These are phyloP conservation scores for Mucor saturninus DNA, from an alignment of 371 early-diverging fungal species.

Conservation along the genomic window DNA sequence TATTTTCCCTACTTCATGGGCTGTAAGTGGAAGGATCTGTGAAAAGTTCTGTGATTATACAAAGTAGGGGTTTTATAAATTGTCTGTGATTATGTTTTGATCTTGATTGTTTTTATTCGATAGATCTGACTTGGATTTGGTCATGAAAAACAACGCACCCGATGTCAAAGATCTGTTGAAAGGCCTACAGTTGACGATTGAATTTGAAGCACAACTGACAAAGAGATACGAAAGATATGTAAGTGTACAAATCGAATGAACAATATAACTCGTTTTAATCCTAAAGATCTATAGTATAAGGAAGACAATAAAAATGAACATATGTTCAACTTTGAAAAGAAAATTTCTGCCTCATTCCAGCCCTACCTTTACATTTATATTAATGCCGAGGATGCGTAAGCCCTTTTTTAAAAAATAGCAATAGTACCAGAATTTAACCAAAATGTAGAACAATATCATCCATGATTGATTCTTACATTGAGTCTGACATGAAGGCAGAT, in stretches of 20 bases:
- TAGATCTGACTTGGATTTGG: conserved; percentile 56
- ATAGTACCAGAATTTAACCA: neutral
- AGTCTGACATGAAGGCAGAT: conserved; percentile 50
- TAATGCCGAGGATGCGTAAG: conserved; percentile 80
- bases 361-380: conserved; percentile 85
- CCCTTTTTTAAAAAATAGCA: neutral
- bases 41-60: conserved; percentile 85
- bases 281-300: conserved; percentile 5
- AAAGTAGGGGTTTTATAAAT: conserved; percentile 35
- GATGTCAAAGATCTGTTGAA: conserved; percentile 76
- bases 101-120: neutral
- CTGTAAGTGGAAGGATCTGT: conserved; percentile 73
- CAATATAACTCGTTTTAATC: neutral
- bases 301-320: conserved; percentile 8
- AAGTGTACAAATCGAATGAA: conserved; percentile 3
- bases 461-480: conserved; percentile 64
- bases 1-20: conserved; percentile 86
- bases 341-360: conserved; percentile 86
- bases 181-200: conserved; percentile 81
- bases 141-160: conserved; percentile 41
- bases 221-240: conserved; percentile 67
- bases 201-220: conserved; percentile 86
- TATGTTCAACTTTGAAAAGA: conserved; percentile 62
- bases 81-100: neutral
- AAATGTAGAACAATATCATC: conserved; percentile 52